Conservation (phyloP, 2,329 filamentous ascomycete genomes). For the Verticillium klebahnii region DNA sequence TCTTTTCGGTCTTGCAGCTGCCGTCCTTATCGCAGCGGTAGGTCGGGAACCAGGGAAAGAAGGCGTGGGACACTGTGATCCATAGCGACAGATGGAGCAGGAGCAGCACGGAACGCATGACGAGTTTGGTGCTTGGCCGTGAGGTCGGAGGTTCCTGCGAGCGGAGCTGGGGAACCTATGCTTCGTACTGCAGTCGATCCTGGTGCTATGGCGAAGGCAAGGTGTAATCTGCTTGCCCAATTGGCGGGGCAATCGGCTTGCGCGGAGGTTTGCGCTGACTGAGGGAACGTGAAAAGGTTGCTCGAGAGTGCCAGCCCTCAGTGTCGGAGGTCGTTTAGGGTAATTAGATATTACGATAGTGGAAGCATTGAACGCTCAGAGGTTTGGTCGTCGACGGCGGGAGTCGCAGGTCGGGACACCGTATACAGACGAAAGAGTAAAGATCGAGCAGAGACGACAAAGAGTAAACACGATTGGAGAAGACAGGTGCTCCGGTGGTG, state of each 20-base stretch:
- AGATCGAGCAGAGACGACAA: not conserved
- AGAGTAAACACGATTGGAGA: not conserved
- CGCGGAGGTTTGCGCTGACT: not conserved
- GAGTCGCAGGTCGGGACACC: not conserved
- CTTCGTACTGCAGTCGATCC: not conserved
- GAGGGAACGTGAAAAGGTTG: not conserved
- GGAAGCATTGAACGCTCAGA: not conserved
- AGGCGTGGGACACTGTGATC: slow-evolving; percentile 39
- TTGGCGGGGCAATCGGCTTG: not conserved
- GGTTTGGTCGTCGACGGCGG: not conserved
- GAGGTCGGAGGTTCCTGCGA: not conserved
- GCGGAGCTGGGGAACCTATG: not conserved
- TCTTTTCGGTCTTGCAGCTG: slow-evolving; percentile 19
- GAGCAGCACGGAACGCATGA: slow-evolving; percentile 35
- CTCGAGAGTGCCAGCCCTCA: not conserved
- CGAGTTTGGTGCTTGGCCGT: slow-evolving; percentile 9
- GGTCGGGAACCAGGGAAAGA: slow-evolving; percentile 39
- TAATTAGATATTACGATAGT: slow-evolving; percentile 1
- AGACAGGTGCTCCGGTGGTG: not conserved
- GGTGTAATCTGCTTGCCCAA: not conserved
- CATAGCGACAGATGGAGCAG: slow-evolving; percentile 45
- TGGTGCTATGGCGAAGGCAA: not conserved
- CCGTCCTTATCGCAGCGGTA: slow-evolving; percentile 20
- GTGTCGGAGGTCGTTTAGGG: not conserved
- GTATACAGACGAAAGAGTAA: not conserved